Base-by-base conservation (phyloP, 2,329 filamentous ascomycete species). In the Aspergillus novoparasiticus region DNA sequence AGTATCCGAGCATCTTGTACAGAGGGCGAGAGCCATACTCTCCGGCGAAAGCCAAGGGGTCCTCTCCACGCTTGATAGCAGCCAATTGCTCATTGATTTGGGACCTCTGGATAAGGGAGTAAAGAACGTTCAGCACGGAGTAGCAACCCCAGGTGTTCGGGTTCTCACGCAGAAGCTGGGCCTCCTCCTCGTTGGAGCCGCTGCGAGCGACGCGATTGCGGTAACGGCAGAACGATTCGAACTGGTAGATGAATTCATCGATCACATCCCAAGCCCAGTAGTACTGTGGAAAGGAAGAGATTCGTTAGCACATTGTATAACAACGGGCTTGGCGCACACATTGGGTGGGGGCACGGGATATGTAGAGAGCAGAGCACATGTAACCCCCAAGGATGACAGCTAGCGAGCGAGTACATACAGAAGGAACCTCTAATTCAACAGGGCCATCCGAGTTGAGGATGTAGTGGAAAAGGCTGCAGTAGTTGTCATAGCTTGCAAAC, bases 191-290 rank as follows among this genome's bases (percentile, higher is more conserved):
- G 80, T 94, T 96, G 79, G 91, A 87, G 83, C 80, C 88, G 55
- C 80, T 88, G 72, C 93, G 88, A 68, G 95, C 95, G 71, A 97
- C 89, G 70, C 93, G 90, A 80, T 96, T 93, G 76, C 95, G 90
- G 87, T 97, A 97, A 67, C 93, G 93, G 79, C 93, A 98, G 86
- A 99, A 99, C 64, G 94, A 96, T 86, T 99, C 97, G 86, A 99
- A 99, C 81, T 99, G 95, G 85, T 99, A 99, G 83, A 99, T 98
- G 85, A 99, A 99, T 82, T 99, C 95, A 81, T 99, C 95, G 82
- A 99, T 97, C 71, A 98, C 94, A 80, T 99, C 95, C 95, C 95
- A 99, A 48, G 95, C 95, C 95, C 95, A 99, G 85, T 94, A 97
- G 84, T 97, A 96, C 93, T 98, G 78, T 64, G 64, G 9, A 39